Evolutionary conservation across 2,329 filamentous ascomycete genomes (phyloP).

Genomic region (Davidsoniella eucalypti): DNA sequence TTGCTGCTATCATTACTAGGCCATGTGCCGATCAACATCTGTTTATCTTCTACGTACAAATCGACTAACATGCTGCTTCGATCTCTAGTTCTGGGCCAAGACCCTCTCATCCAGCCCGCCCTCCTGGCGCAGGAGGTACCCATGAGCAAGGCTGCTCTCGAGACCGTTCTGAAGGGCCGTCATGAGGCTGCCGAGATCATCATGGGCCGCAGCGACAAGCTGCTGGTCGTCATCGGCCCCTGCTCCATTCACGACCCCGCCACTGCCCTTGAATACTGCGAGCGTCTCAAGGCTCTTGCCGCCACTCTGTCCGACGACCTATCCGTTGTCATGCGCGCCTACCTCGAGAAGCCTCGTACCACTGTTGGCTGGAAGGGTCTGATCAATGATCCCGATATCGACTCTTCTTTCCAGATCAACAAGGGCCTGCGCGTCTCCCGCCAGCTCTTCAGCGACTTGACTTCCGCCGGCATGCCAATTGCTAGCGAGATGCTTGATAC

Average conservation of each 20-base stretch:
- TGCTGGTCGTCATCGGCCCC: conserved; percentile 86
- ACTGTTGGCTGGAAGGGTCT: conserved; percentile 98
- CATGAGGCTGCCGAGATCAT: conserved; percentile 53
- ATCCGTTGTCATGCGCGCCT: conserved; percentile 91
- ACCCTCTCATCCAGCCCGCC: conserved; percentile 81
- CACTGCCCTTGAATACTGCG: conserved; percentile 75
- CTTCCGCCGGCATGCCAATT: conserved; percentile 75
- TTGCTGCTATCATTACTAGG: background rate
- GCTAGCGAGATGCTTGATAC: conserved; percentile 98
- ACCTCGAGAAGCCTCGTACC: conserved; percentile 96
- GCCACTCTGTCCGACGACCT: conserved; percentile 70
- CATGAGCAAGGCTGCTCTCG: conserved; percentile 38
- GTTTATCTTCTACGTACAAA: background rate
- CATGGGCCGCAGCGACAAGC: conserved; percentile 35
- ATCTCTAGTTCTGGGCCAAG: conserved; percentile 62
- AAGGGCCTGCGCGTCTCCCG: conserved; percentile 88
- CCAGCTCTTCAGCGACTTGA: conserved; percentile 85
- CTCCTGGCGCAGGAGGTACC: conserved; percentile 87
- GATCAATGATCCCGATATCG: conserved; percentile 97
- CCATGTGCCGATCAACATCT: background rate
- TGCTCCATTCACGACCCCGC: conserved; percentile 95
- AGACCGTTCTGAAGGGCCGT: conserved; percentile 44
- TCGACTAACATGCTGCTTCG: background rate
- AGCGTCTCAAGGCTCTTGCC: conserved; percentile 58
- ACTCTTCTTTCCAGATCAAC: conserved; percentile 97